Evolutionary conservation across 495 filamentous ascomycete genomes (phyloP), one percentile per base, ranked within the genome.

Genomic region (Aspergillus incahuasiensis): DNA sequence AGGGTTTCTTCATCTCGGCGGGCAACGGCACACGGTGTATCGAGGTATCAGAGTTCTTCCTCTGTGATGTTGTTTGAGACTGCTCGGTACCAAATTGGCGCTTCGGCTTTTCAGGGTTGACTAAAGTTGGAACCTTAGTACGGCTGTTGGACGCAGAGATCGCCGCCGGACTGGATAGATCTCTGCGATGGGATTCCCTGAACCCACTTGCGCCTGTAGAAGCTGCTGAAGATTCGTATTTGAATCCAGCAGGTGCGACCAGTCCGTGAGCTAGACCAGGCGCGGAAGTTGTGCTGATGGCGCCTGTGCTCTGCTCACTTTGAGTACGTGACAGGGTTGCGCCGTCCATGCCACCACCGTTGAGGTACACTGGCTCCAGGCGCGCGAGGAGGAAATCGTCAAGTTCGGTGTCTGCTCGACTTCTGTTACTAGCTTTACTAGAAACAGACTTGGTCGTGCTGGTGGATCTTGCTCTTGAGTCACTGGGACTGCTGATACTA

Each of bases 301-400:
- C 75, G 43, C 75, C 68, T 32, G 76, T 68, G 57, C 85, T 89
- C 57, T 83, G 82, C 52, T 80, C 80, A 62, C 86, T 89, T 52
- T 85, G 84, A 3, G 79, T 84, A 48, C 83, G 76, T 28, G 65
- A 68, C 24, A 88, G 66, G n/a, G 81, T 75, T 9, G 71, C 72
- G 32, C 76, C 72, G 44, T 72, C 68, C 48, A 70, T 34, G 11
- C 68, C 90, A 13, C 87, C 85, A 1, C 95, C 95, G 28, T 84
- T 84, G 61, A 97, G 91, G 59, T 95, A 76, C 34, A 96, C 91
- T 13, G 94, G 94, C 41, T 87, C 85, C 63, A 97, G 84, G 19
- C 94, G 81, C 52, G 91, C 85, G 32, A 81, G 73, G 6, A 96
- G 71, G 47, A 87, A 90, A 38, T 87, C 82, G 59, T 90, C 86